These are phyloP conservation scores for Mucor racemosus DNA, from an alignment of 371 early-diverging fungal genomes.

Conservation along the genomic window DNA sequence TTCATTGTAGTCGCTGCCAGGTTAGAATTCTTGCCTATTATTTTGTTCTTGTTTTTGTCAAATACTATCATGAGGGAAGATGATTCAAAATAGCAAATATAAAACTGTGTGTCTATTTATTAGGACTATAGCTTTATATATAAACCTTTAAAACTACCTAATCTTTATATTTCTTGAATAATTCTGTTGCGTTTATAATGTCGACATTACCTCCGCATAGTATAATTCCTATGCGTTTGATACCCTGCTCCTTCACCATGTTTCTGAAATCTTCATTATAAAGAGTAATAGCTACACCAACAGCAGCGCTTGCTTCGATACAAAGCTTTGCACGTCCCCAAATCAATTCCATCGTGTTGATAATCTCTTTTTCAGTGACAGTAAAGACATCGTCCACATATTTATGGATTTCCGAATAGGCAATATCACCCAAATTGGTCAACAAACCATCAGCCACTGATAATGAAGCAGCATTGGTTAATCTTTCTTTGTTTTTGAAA, in stretches of 20 bases:
- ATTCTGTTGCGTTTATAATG: neutral
- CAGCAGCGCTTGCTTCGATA: neutral
- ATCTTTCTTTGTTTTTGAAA: neutral
- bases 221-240: neutral
- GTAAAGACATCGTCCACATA: neutral
- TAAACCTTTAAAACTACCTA: neutral
- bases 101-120: too few relatives aligned
- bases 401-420: neutral
- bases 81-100: too few relatives aligned
- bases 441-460: neutral
- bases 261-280: neutral
- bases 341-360: neutral
- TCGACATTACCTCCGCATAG: neutral
- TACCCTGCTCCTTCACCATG: neutral
- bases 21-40: too few relatives aligned
- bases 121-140: too few relatives aligned
- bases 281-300: neutral
- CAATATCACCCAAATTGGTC: neutral
- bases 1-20: too few relatives aligned
- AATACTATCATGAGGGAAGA: too few relatives aligned
- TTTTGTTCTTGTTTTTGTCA: too few relatives aligned
- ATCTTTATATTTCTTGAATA: neutral
- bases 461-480: neutral
- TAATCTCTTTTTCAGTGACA: neutral
- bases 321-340: neutral